Evolutionary conservation across 768 basidiomycete genomes (phyloP).

Genomic region (Pleurotus eryngii): DNA sequence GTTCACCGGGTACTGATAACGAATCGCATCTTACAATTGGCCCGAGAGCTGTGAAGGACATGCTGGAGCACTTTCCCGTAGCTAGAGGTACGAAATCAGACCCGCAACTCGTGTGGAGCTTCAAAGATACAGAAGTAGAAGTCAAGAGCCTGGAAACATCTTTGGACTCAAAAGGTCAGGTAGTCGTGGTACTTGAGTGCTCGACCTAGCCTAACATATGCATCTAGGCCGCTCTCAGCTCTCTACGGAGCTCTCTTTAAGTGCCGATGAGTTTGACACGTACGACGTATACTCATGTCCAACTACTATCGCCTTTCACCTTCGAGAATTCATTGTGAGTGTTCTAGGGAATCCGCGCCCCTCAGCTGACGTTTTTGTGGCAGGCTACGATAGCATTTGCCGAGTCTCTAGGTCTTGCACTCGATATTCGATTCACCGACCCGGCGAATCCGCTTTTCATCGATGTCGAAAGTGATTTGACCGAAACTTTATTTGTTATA

Average conservation of each 20-base stretch:
- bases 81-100: constrained; percentile 63
- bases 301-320: constrained; percentile 70
- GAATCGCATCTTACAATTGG: constrained; percentile 72
- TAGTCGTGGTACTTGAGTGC: not conserved
- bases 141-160: constrained; percentile 69
- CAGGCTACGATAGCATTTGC: constrained; percentile 82
- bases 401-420: constrained; percentile 59
- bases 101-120: constrained; percentile 81
- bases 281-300: constrained; percentile 67
- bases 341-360: not conserved
- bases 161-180: constrained; percentile 58
- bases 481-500: constrained; percentile 70
- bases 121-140: constrained; percentile 62
- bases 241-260: constrained; percentile 73
- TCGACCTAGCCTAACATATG: not conserved
- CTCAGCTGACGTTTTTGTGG: not conserved
- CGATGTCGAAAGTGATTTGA: constrained; percentile 65
- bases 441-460: constrained; percentile 74
- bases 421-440: constrained; percentile 76
- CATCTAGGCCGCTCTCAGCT: constrained; percentile 56
- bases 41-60: constrained; percentile 68
- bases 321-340: constrained; percentile 79
- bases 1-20: constrained; percentile 50
- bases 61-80: constrained; percentile 78
- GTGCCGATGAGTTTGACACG: constrained; percentile 75